phyloP scores from a whole-genome alignment of 805 yeast species.

The Lipomyces anomalus region DNA sequence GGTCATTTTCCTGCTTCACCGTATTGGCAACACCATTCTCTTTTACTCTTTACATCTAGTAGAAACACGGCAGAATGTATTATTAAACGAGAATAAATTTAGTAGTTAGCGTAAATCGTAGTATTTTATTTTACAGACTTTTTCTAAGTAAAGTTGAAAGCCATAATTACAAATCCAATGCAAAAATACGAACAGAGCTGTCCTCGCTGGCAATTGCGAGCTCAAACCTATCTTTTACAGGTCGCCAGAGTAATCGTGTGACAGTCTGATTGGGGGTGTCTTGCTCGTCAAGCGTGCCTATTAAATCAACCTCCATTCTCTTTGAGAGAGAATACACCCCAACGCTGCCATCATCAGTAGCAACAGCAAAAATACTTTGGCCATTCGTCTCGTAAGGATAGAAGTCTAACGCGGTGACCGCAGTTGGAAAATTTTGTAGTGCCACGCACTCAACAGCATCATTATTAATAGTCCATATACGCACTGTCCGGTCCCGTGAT shows the following conservation, averaged over 20 bases:
- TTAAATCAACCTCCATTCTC: constrained; percentile 27
- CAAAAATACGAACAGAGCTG: constrained; percentile 46
- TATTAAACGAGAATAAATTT: no score
- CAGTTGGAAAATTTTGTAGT: constrained; percentile 8
- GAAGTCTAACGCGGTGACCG: constrained; percentile 24
- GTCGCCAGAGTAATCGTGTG: constrained; percentile 56
- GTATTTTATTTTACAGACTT: no score
- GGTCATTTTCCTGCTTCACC: no score
- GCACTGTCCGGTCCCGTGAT: constrained; percentile 68
- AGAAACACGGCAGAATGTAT: no score
- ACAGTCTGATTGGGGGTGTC: constrained; percentile 59
- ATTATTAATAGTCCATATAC: constrained; percentile 55
- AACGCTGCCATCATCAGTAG: constrained; percentile 65
- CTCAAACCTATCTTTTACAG: constrained; percentile 15
- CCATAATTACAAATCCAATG: no score
- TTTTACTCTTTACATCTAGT: no score
- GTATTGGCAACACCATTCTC: no score
- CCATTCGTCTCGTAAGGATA: constrained; percentile 1
- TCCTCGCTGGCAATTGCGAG: constrained; percentile 66
- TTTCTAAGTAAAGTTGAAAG: no score
- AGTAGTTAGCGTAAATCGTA: no score
- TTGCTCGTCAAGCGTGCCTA: constrained; percentile 35
- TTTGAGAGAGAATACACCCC: constrained; percentile 38
- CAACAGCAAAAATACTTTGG: constrained; percentile 45
- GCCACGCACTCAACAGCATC: constrained; percentile 36